A percentile compares a stretch with the other conserved stretches of the same genome.
These are phyloP conservation scores for Gossypium turneri DNA, from an alignment of 345 rosid species.

Conservation along the genomic window DNA sequence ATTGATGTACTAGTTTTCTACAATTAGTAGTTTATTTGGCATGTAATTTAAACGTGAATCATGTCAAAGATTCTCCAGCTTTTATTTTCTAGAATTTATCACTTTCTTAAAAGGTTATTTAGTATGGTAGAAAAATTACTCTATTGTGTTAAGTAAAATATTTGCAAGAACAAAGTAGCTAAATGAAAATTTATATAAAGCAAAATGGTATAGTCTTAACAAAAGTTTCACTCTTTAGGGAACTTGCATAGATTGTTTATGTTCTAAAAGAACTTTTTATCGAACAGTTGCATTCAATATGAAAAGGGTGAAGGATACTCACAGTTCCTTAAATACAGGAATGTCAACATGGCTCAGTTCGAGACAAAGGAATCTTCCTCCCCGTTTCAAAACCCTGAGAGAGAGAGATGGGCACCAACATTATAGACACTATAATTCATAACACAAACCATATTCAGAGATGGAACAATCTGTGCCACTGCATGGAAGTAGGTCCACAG, in stretches of 20 bases:
- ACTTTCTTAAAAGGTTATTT: background rate
- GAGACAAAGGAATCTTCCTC: constrained; percentile 96
- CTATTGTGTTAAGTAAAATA: background rate
- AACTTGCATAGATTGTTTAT: background rate
- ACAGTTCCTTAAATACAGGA: constrained; percentile 82
- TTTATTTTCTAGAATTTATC: background rate
- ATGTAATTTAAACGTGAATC: background rate
- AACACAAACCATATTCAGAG: background rate
- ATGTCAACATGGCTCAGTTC: constrained; percentile 89
- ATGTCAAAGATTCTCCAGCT: background rate
- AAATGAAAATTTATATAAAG: background rate
- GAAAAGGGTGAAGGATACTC: constrained; percentile 32
- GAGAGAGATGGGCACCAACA: background rate
- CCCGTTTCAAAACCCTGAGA: constrained; percentile 71
- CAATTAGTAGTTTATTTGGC: background rate
- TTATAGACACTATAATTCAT: background rate
- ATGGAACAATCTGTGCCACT: background rate
- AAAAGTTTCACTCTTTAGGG: background rate
- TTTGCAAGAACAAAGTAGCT: background rate
- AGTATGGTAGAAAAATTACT: background rate
- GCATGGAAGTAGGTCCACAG: background rate
- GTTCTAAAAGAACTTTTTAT: background rate
- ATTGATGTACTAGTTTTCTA: background rate
- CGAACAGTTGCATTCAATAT: background rate
- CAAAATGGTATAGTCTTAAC: background rate